Evolutionary conservation across 2,329 filamentous ascomycete species (phyloP).

Genomic region (Nigrospora osmanthi): DNA sequence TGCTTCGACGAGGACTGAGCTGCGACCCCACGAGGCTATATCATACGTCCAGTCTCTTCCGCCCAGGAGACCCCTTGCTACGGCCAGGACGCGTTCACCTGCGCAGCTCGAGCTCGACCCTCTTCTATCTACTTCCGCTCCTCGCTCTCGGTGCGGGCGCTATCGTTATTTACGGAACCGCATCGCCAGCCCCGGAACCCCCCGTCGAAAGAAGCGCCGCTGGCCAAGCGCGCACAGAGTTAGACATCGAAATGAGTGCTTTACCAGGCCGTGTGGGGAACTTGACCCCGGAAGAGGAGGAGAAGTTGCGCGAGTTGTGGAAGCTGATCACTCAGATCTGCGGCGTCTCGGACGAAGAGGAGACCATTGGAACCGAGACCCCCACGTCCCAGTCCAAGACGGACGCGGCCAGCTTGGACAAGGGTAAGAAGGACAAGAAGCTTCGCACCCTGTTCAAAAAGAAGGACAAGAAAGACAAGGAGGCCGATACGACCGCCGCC

Average conservation of each 20-base stretch:
- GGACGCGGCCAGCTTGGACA: slow-evolving; percentile 30
- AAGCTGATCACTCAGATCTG: slow-evolving; percentile 66
- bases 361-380: slow-evolving; percentile 19
- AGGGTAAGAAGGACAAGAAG: slow-evolving; percentile 60
- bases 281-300: slow-evolving; percentile 81
- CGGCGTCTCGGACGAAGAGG: slow-evolving; percentile 44
- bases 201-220: no score
- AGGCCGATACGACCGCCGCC: slow-evolving; percentile 25
- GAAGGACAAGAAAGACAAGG: slow-evolving; percentile 49
- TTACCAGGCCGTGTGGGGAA: slow-evolving; percentile 74
- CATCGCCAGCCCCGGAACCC: not conserved
- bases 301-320: slow-evolving; percentile 87
- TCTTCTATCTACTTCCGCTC: slow-evolving; percentile 4
- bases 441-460: slow-evolving; percentile 62
- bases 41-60: no score
- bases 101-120: not conserved
- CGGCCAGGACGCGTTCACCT: not conserved
- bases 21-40: no score
- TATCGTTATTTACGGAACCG: slow-evolving; percentile 1
- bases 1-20: no score
- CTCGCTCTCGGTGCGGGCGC: slow-evolving; percentile 1
- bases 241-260: slow-evolving; percentile 15
- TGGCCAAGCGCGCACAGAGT: not conserved
- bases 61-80: no score
- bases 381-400: slow-evolving; percentile 19